These are phyloP conservation scores for Kalmanozyma brasiliensis DNA, from an alignment of 1,284 basidiomycete genomes.

Conservation along the genomic window DNA sequence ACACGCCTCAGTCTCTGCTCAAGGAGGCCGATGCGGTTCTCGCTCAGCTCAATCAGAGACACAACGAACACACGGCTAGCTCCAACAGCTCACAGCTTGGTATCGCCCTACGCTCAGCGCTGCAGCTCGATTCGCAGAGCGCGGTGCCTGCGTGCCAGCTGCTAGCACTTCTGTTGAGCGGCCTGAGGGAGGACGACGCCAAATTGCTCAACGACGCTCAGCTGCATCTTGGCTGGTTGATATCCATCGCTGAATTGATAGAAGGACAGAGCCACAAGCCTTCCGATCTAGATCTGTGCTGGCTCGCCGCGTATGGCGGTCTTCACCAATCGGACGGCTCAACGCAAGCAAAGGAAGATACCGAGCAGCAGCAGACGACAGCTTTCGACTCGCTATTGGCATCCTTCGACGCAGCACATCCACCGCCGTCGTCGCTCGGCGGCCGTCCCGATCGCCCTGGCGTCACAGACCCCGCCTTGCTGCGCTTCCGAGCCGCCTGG, in stretches of 20 bases:
- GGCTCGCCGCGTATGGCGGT: slow-evolving; percentile 38
- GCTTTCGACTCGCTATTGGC: slow-evolving; percentile 8
- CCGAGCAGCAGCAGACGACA: slow-evolving; percentile 4
- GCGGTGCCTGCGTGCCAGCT: slow-evolving; percentile 36
- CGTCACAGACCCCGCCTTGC: background rate
- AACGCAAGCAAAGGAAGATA: background rate
- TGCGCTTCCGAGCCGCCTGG: slow-evolving; percentile 25
- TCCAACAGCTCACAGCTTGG: background rate
- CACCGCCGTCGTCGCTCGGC: slow-evolving; percentile 7
- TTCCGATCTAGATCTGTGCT: slow-evolving; percentile 18
- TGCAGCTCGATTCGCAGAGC: slow-evolving; percentile 3
- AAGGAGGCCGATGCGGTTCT: slow-evolving; percentile 4
- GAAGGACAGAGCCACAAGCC: slow-evolving; percentile 2
- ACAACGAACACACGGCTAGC: background rate
- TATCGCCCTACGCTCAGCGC: slow-evolving; percentile 5
- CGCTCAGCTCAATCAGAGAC: background rate
- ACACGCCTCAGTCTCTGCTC: background rate
- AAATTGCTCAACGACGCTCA: background rate
- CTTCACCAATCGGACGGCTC: background rate
- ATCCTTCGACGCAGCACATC: slow-evolving; percentile 8
- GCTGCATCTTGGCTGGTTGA: slow-evolving; percentile 23
- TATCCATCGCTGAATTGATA: slow-evolving; percentile 4
- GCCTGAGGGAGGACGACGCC: background rate
- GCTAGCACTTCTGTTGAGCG: slow-evolving; percentile 5
- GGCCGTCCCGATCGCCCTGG: slow-evolving; percentile 3